Conservation (phyloP, 345 rosid species). For the Eucalyptus fibrosa region DNA sequence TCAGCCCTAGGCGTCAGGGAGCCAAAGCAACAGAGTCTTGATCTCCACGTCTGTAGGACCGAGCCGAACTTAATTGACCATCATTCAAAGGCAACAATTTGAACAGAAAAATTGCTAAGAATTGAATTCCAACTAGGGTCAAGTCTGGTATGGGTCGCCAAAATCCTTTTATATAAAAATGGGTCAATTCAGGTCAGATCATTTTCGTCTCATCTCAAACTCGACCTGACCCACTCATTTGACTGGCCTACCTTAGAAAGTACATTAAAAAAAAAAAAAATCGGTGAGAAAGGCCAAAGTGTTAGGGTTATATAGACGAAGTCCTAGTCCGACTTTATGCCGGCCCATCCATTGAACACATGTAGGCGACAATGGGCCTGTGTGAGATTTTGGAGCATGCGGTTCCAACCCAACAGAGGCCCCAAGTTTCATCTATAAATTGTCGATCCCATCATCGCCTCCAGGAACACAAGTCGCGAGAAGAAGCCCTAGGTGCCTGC, state of each 20-base stretch:
- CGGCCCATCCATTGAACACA: not conserved
- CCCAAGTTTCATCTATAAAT: not conserved
- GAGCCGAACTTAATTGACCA: not conserved
- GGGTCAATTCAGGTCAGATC: no score
- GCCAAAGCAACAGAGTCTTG: not conserved
- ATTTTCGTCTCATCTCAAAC: rapidly evolving
- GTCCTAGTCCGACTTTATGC: not conserved
- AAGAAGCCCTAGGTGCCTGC: not conserved
- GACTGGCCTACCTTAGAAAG: no score
- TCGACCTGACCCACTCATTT: rapidly evolving
- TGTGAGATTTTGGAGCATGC: not conserved
- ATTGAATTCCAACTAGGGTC: not conserved
- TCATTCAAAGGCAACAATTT: not conserved
- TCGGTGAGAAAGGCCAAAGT: not conserved
- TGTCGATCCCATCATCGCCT: not conserved
- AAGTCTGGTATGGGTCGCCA: not conserved
- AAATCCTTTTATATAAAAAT: not conserved
- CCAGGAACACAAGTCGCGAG: not conserved
- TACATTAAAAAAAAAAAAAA: no score
- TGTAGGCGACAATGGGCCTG: not conserved
- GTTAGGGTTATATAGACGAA: not conserved
- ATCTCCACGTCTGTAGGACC: not conserved
- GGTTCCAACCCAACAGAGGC: not conserved
- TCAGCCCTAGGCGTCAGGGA: not conserved
- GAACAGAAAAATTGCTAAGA: not conserved